phyloP scores from a whole-genome alignment of 2,329 filamentous ascomycete species.

The Colletotrichum orchidophilum region DNA sequence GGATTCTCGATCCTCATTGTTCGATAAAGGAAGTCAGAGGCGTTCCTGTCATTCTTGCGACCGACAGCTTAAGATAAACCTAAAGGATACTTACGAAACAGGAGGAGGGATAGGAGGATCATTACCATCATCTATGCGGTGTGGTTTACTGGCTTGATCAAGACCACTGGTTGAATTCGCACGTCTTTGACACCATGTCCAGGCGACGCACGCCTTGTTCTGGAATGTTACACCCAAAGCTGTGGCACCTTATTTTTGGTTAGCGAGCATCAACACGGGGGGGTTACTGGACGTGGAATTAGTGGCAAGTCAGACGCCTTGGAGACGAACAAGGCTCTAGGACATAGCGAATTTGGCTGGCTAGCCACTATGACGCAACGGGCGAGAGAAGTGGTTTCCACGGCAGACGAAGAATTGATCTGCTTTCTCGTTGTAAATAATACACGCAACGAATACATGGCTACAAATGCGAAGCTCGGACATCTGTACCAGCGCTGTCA shows the following conservation, averaged over 20 bases:
- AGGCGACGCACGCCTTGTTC: not conserved
- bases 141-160: not conserved
- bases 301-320: slow-evolving; percentile 1
- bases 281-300: not conserved
- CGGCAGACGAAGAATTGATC: not conserved
- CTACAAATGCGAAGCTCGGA: not conserved
- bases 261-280: not conserved
- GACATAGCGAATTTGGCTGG: not conserved
- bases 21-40: not conserved
- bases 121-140: not conserved
- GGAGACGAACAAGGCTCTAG: not conserved
- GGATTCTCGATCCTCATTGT: slow-evolving; percentile 81
- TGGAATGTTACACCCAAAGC: not conserved
- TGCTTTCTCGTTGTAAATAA: not conserved
- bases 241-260: not conserved
- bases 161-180: not conserved
- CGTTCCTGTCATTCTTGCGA: not conserved
- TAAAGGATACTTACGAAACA: not conserved
- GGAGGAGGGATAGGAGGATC: not conserved
- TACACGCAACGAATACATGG: not conserved
- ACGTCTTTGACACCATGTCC: slow-evolving; percentile 9
- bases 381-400: not conserved
- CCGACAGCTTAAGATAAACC: not conserved
- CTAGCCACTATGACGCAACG: not conserved
- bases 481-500: no score